A percentile compares a stretch with the other conserved stretches of the same genome.
These are phyloP conservation scores for Hymenoscyphus linearis DNA, from an alignment of 2,329 filamentous ascomycete species.

Conservation along the genomic window DNA sequence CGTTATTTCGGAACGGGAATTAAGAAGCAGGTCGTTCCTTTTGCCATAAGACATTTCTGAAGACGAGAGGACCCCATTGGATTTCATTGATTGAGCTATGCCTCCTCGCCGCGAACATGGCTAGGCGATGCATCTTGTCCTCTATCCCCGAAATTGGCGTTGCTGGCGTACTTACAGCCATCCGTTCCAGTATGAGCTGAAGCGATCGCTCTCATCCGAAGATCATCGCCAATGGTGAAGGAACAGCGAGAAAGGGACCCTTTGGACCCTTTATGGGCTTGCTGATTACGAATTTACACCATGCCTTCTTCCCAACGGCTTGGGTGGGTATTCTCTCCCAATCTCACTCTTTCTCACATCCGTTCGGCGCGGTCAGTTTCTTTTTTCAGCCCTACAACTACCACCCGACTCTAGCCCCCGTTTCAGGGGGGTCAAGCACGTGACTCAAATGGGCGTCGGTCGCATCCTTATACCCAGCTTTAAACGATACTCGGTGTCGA, in stretches of 20 bases:
- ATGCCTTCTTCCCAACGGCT: no score
- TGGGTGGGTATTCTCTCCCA: no score
- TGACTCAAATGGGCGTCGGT: not conserved
- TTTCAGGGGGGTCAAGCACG: not conserved
- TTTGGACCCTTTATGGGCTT: not conserved
- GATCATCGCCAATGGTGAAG: not conserved
- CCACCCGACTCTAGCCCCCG: not conserved
- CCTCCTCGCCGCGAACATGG: not conserved
- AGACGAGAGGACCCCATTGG: not conserved
- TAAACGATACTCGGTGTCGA: not conserved
- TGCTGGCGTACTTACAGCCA: no score
- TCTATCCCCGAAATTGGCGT: not conserved
- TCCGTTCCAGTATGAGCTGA: not conserved
- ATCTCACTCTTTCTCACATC: not conserved
- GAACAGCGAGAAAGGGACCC: not conserved
- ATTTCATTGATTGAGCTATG: not conserved
- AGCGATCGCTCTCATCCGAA: not conserved
- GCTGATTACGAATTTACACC: not conserved
- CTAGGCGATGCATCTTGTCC: not conserved
- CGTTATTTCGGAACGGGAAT: not conserved
- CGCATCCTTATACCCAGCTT: not conserved
- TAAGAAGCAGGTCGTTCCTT: not conserved
- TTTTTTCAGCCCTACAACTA: not conserved
- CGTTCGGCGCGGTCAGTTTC: no score
- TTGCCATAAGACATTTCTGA: not conserved